A percentile compares a stretch with the other conserved stretches of the same genome.
Evolutionary conservation across 1,139 yeast genomes (phyloP).

Genomic region (Saccharomyces hybrid): DNA sequence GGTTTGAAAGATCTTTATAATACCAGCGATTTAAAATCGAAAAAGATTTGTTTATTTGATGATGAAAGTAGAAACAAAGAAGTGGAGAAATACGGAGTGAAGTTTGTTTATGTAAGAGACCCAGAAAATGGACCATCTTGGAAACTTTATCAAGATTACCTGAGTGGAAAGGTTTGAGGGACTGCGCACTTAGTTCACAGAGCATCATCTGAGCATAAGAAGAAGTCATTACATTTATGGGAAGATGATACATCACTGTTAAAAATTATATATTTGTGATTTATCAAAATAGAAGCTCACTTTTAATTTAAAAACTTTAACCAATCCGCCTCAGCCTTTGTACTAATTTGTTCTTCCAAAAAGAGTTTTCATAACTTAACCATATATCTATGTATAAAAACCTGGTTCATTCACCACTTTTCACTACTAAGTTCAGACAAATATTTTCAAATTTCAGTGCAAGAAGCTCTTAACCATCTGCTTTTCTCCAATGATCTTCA

Average conservation of each 20-base stretch:
- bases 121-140: slow-evolving; percentile 30
- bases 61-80: slow-evolving; percentile 53
- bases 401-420: too few species aligned
- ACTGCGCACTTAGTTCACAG: too few species aligned
- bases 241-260: not conserved
- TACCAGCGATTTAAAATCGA: slow-evolving; percentile 29
- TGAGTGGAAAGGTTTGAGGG: slow-evolving; percentile 5
- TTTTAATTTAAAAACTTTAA: too few species aligned
- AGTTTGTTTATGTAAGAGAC: slow-evolving; percentile 36
- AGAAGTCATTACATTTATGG: not conserved
- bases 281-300: too few species aligned
- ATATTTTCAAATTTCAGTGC: too few species aligned
- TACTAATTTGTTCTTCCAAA: too few species aligned
- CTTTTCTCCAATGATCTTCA: too few species aligned
- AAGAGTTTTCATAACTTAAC: too few species aligned
- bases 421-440: too few species aligned
- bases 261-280: too few species aligned
- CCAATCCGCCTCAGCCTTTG: too few species aligned
- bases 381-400: too few species aligned
- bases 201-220: not conserved
- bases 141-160: slow-evolving; percentile 26
- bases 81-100: slow-evolving; percentile 44
- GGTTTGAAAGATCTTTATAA: slow-evolving; percentile 38
- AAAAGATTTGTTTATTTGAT: slow-evolving; percentile 46
- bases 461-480: not conserved